A percentile compares a stretch with the other conserved stretches of the same genome.
phyloP scores from a whole-genome alignment of 176 grass and related monocot genomes.

The Triticum timopheevii region DNA sequence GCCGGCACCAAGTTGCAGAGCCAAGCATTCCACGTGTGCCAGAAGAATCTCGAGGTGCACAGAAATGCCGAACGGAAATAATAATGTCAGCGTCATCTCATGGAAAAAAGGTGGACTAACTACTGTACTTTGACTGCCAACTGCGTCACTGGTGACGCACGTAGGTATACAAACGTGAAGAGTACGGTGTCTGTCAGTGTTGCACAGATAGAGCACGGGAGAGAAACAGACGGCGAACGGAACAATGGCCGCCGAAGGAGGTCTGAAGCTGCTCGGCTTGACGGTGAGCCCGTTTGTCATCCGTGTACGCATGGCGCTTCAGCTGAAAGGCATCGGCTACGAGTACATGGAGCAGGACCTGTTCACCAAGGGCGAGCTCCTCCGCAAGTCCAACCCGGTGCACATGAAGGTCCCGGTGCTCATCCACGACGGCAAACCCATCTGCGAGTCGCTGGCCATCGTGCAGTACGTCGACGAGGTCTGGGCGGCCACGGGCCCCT shows the following conservation, averaged over 20 bases:
- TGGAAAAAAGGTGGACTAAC: background rate
- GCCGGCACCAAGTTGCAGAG: too few species aligned
- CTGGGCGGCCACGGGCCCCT: background rate
- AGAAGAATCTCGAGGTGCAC: too few species aligned
- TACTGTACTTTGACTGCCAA: background rate
- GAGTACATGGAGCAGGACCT: background rate
- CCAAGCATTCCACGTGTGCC: too few species aligned
- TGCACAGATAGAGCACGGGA: background rate
- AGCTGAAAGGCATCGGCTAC: background rate
- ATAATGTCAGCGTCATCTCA: too few species aligned
- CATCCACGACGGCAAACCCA: background rate
- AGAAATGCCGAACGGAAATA: too few species aligned
- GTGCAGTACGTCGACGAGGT: conserved; percentile 51
- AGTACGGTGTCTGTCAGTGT: background rate
- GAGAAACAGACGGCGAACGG: background rate
- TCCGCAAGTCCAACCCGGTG: background rate
- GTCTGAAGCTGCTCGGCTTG: background rate
- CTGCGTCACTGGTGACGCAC: background rate
- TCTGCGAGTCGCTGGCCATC: conserved; percentile 44
- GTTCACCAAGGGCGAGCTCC: background rate
- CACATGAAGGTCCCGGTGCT: background rate
- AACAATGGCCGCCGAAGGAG: background rate
- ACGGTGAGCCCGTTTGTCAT: background rate
- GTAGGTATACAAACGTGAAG: too few species aligned
- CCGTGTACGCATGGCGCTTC: background rate